phyloP scores from a whole-genome alignment of 2,329 filamentous ascomycete genomes.

The Aureobasidium vineae region DNA sequence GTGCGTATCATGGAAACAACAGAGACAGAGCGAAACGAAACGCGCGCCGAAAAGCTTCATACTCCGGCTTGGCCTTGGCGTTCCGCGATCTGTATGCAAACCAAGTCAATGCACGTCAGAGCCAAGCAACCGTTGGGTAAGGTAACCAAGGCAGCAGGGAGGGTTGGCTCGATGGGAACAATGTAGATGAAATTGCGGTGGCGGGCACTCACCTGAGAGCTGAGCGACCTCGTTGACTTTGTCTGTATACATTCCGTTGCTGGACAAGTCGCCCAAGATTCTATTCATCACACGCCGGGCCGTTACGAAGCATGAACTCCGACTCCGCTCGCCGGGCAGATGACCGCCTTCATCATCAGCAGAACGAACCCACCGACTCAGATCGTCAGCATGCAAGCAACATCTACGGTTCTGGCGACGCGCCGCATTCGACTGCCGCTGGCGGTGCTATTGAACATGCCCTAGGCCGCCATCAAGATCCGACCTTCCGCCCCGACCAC shows the following conservation, averaged over 20 bases:
- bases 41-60: not conserved
- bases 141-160: constrained; percentile 9
- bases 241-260: not conserved
- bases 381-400: constrained; percentile 1
- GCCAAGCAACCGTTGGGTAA: constrained; percentile 16
- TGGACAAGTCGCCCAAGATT: too few relatives aligned
- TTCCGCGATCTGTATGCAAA: not conserved
- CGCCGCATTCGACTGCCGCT: not conserved
- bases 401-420: not conserved
- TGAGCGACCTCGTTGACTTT: not conserved
- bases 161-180: not conserved
- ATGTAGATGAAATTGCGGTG: constrained; percentile 22
- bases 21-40: not conserved
- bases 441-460: constrained; percentile 18
- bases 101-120: constrained; percentile 1
- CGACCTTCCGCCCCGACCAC: constrained; percentile 16
- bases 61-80: not conserved
- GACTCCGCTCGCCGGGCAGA: constrained; percentile 12
- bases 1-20: not conserved
- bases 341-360: constrained; percentile 25
- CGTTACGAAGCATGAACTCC: constrained; percentile 9
- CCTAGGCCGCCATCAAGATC: constrained; percentile 18
- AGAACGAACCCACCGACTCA: constrained; percentile 10
- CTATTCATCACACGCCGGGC: not conserved
- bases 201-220: not conserved